These are phyloP conservation scores for Kazachstania bromeliacearum DNA, from an alignment of 805 yeast genomes.

Conservation along the genomic window DNA sequence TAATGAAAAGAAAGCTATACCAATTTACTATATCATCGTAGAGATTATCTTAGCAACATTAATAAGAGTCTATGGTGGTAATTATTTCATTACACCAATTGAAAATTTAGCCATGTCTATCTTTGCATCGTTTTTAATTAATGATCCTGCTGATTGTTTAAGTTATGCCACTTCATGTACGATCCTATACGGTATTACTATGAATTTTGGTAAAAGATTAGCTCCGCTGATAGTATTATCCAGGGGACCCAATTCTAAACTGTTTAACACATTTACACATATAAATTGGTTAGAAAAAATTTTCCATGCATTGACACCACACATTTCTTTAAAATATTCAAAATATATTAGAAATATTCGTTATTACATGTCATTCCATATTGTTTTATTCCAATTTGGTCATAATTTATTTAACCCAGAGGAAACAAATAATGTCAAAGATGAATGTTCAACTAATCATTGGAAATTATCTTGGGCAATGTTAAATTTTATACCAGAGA, in stretches of 20 bases:
- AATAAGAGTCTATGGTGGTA: conserved; percentile 14
- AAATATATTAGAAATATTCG: conserved; percentile 3
- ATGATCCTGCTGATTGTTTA: conserved; percentile 23
- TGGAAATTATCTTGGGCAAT: not conserved
- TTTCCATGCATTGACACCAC: no score
- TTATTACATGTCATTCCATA: conserved; percentile 24
- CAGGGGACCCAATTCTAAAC: not conserved
- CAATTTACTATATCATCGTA: not conserved
- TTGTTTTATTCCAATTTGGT: conserved; percentile 19
- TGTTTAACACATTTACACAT: not conserved
- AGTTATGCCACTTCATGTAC: conserved; percentile 25
- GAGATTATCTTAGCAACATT: conserved; percentile 14
- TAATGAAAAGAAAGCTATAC: no score
- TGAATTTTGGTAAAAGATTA: conserved; percentile 11
- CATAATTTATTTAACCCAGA: not conserved
- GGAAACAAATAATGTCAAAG: not conserved
- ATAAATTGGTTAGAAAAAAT: not conserved
- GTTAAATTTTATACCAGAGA: no score
- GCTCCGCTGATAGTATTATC: conserved; percentile 3
- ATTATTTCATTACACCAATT: conserved; percentile 17
- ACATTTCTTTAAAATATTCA: not conserved
- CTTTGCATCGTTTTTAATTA: conserved; percentile 28
- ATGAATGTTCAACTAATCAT: no score
- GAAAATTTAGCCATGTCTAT: conserved; percentile 24
- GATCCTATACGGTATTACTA: conserved; percentile 18